Percentiles rank a stretch among this genome's conserved stretches.
phyloP scores from a whole-genome alignment of 73 alveolate species.

The Tetrahymena borealis region DNA sequence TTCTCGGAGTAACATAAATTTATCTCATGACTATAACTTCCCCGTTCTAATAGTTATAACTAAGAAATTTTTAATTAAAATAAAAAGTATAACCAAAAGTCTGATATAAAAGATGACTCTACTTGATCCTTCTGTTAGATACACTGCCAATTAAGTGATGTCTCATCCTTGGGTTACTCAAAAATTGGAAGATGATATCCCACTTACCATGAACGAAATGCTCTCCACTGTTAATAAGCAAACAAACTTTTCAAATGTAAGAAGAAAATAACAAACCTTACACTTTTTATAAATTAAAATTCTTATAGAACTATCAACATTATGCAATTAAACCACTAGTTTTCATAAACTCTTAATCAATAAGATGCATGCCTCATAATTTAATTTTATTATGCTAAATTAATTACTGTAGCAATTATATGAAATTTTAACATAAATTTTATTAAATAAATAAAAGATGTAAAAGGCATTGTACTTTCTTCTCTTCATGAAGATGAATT shows the following conservation, averaged over 20 bases:
- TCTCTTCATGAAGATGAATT: neutral
- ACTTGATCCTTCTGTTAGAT: slow-evolving; percentile 59
- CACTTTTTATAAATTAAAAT: no score
- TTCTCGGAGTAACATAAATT: neutral
- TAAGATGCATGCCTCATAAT: no score
- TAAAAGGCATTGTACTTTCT: neutral
- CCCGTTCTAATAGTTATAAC: neutral
- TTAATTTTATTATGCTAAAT: no score
- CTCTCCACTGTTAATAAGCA: neutral
- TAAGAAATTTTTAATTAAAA: neutral
- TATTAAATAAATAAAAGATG: neutral
- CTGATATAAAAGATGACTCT: slow-evolving; percentile 53
- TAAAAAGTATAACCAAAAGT: slow-evolving; percentile 35
- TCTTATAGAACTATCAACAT: no score
- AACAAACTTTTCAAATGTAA: neutral
- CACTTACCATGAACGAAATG: slow-evolving; percentile 33
- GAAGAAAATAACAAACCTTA: no score
- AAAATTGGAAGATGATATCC: slow-evolving; percentile 5
- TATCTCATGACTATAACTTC: neutral
- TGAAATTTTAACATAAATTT: neutral
- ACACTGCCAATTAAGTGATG: slow-evolving; percentile 54
- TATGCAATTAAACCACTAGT: no score
- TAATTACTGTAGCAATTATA: no score
- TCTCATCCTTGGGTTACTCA: slow-evolving; percentile 69
- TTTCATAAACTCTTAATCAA: no score